A percentile compares a stretch with the other conserved stretches of the same genome.
These are phyloP conservation scores for Rubroshorea leprosula DNA, from an alignment of 345 rosid genomes.

Conservation along the genomic window DNA sequence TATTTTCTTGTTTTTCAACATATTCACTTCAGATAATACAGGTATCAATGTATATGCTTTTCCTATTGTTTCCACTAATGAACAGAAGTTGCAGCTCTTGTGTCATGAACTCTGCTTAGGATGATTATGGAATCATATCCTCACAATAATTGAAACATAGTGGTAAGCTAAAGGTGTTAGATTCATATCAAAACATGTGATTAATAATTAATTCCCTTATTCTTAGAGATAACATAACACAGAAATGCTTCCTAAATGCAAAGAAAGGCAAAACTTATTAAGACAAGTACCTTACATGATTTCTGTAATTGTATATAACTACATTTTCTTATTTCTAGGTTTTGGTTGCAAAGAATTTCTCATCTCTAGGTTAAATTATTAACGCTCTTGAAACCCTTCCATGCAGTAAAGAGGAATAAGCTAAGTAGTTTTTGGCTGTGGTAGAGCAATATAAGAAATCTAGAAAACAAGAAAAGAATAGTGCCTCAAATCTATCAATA, in stretches of 20 bases:
- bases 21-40: neutral
- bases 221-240: neutral
- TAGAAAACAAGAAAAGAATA: constrained; percentile 2
- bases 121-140: constrained; percentile 28
- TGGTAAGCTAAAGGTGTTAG: neutral
- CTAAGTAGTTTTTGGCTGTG: neutral
- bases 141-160: constrained; percentile 23
- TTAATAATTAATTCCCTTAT: constrained; percentile 10
- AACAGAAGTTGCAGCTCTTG: neutral
- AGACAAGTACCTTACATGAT: neutral
- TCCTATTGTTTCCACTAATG: constrained; percentile 20
- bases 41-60: constrained; percentile 13
- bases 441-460: neutral
- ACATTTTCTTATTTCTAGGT: neutral
- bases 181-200: constrained; percentile 16
- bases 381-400: neutral
- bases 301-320: neutral
- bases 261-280: neutral
- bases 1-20: constrained; percentile 24
- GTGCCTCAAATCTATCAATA: constrained; percentile 14
- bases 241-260: neutral
- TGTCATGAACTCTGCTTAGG: constrained; percentile 9
- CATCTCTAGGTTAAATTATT: neutral
- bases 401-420: neutral
- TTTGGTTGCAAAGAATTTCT: too few species aligned